Evolutionary conservation across 805 yeast species (phyloP).

Genomic region (Candida glaebosa): DNA sequence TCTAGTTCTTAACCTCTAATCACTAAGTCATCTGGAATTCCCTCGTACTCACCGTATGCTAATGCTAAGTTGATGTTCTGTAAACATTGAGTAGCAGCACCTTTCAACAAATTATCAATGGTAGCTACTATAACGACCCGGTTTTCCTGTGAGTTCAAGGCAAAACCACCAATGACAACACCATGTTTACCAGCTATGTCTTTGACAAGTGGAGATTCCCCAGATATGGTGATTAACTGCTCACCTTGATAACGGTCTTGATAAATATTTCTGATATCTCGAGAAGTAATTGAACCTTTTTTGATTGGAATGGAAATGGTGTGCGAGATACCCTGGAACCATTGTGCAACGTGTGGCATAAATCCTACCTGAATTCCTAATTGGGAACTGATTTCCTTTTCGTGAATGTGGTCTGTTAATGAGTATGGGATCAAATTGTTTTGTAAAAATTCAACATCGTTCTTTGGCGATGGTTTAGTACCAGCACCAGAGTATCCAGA

Average conservation of each 20-base stretch:
- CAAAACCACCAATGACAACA: slow-evolving; percentile 92
- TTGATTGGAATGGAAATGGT: slow-evolving; percentile 89
- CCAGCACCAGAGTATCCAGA: slow-evolving; percentile 99
- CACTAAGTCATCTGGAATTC: slow-evolving; percentile 75
- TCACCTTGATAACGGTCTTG: slow-evolving; percentile 88
- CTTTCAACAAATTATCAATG: slow-evolving; percentile 92
- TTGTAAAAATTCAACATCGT: slow-evolving; percentile 69
- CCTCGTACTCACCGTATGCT: slow-evolving; percentile 92
- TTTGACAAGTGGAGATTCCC: slow-evolving; percentile 90
- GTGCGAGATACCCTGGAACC: slow-evolving; percentile 98
- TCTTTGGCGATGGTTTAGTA: slow-evolving; percentile 96
- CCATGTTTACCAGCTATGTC: slow-evolving; percentile 95
- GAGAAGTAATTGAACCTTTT: slow-evolving; percentile 59
- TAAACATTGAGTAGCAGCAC: slow-evolving; percentile 97
- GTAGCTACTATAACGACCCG: slow-evolving; percentile 94
- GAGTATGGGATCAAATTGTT: slow-evolving; percentile 94
- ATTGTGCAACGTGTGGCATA: slow-evolving; percentile 96
- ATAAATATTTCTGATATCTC: slow-evolving; percentile 81
- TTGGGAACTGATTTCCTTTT: slow-evolving; percentile 82
- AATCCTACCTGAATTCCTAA: slow-evolving; percentile 81
- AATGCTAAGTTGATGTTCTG: slow-evolving; percentile 90
- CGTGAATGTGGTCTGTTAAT: slow-evolving; percentile 95
- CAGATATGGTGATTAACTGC: slow-evolving; percentile 76
- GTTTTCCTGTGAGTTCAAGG: slow-evolving; percentile 81
- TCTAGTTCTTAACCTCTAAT: slow-evolving; percentile 39